A percentile compares a stretch with the other conserved stretches of the same genome.
Conservation (phyloP, 331 rosid genomes). For the Cucumis variabilis region DNA sequence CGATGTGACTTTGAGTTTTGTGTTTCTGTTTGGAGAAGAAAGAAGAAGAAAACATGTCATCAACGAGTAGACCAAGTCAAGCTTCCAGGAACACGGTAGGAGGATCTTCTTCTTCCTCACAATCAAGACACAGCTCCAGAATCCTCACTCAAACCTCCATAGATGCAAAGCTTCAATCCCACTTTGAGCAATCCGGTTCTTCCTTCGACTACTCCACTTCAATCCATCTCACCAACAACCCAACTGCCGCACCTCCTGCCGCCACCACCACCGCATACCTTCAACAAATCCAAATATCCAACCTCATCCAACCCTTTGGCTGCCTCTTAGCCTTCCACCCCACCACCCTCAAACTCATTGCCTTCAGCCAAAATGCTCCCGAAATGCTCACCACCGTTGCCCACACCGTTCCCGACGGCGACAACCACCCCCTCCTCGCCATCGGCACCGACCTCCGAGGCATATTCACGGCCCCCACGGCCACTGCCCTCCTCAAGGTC, state of each 20-base stretch:
- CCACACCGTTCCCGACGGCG: slow-evolving; percentile 94
- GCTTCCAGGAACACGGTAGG: neutral
- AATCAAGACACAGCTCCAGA: slow-evolving; percentile 80
- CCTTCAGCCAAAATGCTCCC: slow-evolving; percentile 91
- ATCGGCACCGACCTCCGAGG: slow-evolving; percentile 78
- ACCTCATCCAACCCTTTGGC: slow-evolving; percentile 91
- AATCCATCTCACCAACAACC: slow-evolving; percentile 65
- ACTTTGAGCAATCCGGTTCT: slow-evolving; percentile 83
- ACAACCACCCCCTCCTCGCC: slow-evolving; percentile 86
- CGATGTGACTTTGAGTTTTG: neutral
- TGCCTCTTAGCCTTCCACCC: slow-evolving; percentile 89
- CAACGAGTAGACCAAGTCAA: neutral
- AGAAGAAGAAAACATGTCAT: neutral
- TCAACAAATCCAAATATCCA: slow-evolving; percentile 84
- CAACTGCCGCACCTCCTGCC: slow-evolving; percentile 57
- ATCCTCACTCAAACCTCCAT: slow-evolving; percentile 85
- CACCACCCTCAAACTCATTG: slow-evolving; percentile 81
- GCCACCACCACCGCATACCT: slow-evolving; percentile 90
- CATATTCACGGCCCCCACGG: slow-evolving; percentile 83
- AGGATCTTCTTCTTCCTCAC: slow-evolving; percentile 13
- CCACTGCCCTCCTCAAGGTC: slow-evolving; percentile 93
- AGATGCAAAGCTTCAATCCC: slow-evolving; percentile 93
- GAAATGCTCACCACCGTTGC: slow-evolving; percentile 88
- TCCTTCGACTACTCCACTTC: slow-evolving; percentile 92
- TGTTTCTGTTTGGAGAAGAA: neutral